phyloP scores from a whole-genome alignment of 2,329 filamentous ascomycete species.

The Trichoderma cornu-damae region DNA sequence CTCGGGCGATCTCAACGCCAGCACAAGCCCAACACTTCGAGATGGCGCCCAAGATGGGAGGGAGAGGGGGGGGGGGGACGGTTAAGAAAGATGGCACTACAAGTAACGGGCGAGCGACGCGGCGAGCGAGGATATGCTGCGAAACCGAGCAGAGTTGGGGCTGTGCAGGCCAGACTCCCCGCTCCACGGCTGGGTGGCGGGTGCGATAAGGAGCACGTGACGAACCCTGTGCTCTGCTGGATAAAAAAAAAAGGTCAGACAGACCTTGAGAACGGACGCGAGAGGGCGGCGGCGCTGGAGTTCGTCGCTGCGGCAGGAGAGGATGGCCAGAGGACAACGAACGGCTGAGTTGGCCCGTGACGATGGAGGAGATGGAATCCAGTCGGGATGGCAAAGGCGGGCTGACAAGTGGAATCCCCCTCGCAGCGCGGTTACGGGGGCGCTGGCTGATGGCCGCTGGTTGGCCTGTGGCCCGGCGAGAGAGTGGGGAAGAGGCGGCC shows the following conservation, averaged over 20 bases:
- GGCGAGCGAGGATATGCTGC: conserved; percentile 14
- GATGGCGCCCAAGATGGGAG: conserved; percentile 16
- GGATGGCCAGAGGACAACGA: background rate
- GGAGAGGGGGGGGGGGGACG: conserved; percentile 2
- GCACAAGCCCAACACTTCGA: conserved; percentile 1
- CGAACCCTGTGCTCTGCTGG: background rate
- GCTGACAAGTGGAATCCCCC: conserved; percentile 17
- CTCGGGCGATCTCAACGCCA: background rate
- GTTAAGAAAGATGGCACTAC: conserved; percentile 11
- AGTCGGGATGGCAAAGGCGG: conserved; percentile 14
- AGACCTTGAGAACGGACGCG: background rate
- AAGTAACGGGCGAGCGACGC: conserved; percentile 12
- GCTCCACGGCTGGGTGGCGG: conserved; percentile 18
- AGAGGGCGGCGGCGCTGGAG: background rate
- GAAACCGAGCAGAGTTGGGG: conserved; percentile 18
- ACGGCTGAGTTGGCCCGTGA: background rate
- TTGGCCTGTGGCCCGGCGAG: background rate
- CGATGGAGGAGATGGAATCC: conserved; percentile 15
- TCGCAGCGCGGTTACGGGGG: conserved; percentile 8
- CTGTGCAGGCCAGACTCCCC: conserved; percentile 20
- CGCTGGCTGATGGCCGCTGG: conserved; percentile 6
- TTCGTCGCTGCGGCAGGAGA: background rate
- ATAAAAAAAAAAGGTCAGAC: background rate
- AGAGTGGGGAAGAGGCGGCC: conserved; percentile 10
- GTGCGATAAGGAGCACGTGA: conserved; percentile 18